These are phyloP conservation scores for Pseudonitzschia pungens DNA, from an alignment of 108 stramenopile genomes.

Conservation along the genomic window DNA sequence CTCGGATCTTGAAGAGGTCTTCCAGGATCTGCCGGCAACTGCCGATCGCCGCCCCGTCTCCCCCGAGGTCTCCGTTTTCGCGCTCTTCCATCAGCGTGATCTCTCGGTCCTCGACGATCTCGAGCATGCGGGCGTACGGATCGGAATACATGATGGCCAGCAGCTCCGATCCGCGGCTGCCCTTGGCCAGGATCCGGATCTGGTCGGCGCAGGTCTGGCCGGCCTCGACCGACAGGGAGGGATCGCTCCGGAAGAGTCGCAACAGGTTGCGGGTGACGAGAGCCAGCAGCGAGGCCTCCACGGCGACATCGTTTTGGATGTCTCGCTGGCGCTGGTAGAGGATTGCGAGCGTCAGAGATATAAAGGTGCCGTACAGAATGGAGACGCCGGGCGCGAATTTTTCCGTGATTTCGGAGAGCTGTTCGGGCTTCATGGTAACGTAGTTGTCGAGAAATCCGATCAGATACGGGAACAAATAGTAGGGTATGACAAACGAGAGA, in stretches of 20 bases:
- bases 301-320: slow-evolving; percentile 46
- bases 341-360: slow-evolving; percentile 64
- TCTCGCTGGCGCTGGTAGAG: slow-evolving; percentile 57
- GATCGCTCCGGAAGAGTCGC: slow-evolving; percentile 35
- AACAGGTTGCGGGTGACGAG: slow-evolving; percentile 40
- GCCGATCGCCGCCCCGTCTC: slow-evolving; percentile 31
- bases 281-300: slow-evolving; percentile 50
- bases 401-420: slow-evolving; percentile 37
- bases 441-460: slow-evolving; percentile 28
- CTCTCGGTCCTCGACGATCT: slow-evolving; percentile 41
- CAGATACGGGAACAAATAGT: slow-evolving; percentile 40
- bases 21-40: slow-evolving; percentile 44
- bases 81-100: slow-evolving; percentile 12
- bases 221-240: slow-evolving; percentile 34
- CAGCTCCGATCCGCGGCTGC: slow-evolving; percentile 56
- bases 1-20: slow-evolving; percentile 45
- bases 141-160: slow-evolving; percentile 62
- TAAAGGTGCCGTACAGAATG: slow-evolving; percentile 78
- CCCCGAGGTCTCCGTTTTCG: slow-evolving; percentile 20
- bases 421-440: slow-evolving; percentile 24
- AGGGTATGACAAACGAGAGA: slow-evolving; percentile 24
- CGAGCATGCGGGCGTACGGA: slow-evolving; percentile 58
- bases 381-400: slow-evolving; percentile 69
- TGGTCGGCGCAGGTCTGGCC: slow-evolving; percentile 53
- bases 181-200: slow-evolving; percentile 53